Percentiles rank a stretch among this genome's conserved stretches.
These are phyloP conservation scores for Cicer bijugum DNA, from an alignment of 306 rosid species.

Conservation along the genomic window DNA sequence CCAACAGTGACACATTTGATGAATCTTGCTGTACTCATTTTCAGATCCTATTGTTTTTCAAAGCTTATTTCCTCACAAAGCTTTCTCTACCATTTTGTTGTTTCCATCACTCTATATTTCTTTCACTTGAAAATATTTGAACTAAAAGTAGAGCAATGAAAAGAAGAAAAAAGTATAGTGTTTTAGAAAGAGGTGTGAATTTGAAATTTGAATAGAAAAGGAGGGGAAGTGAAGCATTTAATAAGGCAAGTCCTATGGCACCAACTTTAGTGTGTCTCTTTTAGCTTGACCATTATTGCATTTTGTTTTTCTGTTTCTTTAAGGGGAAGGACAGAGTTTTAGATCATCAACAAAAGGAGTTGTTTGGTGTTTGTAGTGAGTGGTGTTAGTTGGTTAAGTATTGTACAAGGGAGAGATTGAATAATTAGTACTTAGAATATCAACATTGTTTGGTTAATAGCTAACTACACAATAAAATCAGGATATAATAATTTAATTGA, in stretches of 20 bases:
- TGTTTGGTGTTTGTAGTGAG: constrained; percentile 79
- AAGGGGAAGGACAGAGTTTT: constrained; percentile 79
- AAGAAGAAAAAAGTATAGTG: constrained; percentile 19
- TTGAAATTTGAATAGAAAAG: constrained; percentile 55
- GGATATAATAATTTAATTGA: constrained; percentile 16
- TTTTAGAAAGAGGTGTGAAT: constrained; percentile 42
- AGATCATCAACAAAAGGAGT: constrained; percentile 48
- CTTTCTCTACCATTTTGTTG: constrained; percentile 36
- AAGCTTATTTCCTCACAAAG: neutral
- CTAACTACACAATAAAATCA: constrained; percentile 42
- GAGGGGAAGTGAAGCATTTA: constrained; percentile 59
- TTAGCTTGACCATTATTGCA: constrained; percentile 58
- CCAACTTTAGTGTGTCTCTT: constrained; percentile 66
- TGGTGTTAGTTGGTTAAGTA: constrained; percentile 94
- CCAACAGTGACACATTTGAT: constrained; percentile 95
- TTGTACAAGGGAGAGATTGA: constrained; percentile 71
- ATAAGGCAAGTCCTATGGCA: constrained; percentile 54
- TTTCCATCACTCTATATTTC: constrained; percentile 45
- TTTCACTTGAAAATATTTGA: constrained; percentile 33
- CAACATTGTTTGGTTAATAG: constrained; percentile 47
- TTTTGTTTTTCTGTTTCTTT: constrained; percentile 82
- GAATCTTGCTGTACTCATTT: constrained; percentile 90
- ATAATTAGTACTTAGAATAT: constrained; percentile 68
- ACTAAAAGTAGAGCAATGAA: constrained; percentile 26
- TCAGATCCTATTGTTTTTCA: constrained; percentile 3